Evolutionary conservation across 2,329 filamentous ascomycete species (phyloP).

Genomic region (Fusarium chlamydosporum): DNA sequence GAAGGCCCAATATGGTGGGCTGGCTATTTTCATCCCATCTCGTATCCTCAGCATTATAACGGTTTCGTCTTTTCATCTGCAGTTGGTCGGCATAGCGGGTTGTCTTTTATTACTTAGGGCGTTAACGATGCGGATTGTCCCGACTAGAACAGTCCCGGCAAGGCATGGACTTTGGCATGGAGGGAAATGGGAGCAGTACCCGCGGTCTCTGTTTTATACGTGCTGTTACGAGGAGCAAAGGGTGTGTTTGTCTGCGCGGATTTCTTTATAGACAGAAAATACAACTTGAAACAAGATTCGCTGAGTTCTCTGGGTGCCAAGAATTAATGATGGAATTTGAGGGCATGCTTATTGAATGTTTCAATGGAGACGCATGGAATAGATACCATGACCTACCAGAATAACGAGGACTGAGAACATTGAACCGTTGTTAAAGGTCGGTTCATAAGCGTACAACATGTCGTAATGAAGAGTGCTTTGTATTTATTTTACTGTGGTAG

Average conservation of each 20-base stretch:
- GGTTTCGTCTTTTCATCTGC: slow-evolving; percentile 37
- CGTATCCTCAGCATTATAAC: slow-evolving; percentile 10
- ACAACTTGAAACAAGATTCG: slow-evolving; percentile 7
- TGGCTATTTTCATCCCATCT: slow-evolving; percentile 1
- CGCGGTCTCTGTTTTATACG: slow-evolving; percentile 29
- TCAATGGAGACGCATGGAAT: neutral
- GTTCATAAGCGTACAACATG: no score
- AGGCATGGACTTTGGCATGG: slow-evolving; percentile 27
- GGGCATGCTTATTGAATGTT: neutral
- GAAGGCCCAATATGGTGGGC: slow-evolving; percentile 1
- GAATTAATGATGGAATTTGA: neutral
- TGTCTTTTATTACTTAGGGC: slow-evolving; percentile 39
- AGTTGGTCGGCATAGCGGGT: slow-evolving; percentile 46
- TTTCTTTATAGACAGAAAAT: slow-evolving; percentile 36
- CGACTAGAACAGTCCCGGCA: slow-evolving; percentile 23
- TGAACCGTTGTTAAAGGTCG: neutral
- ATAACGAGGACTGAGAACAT: neutral
- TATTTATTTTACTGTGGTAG: neutral
- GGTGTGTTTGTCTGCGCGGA: slow-evolving; percentile 31
- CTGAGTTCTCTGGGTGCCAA: neutral
- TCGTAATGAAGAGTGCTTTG: neutral
- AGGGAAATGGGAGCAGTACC: slow-evolving; percentile 25
- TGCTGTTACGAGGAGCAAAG: slow-evolving; percentile 41
- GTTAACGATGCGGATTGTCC: slow-evolving; percentile 41
- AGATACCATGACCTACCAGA: neutral